Evolutionary conservation across 2,329 filamentous ascomycete species (phyloP), one percentile per base, ranked within the genome.

Genomic region (Paraconiothyrium sp.): DNA sequence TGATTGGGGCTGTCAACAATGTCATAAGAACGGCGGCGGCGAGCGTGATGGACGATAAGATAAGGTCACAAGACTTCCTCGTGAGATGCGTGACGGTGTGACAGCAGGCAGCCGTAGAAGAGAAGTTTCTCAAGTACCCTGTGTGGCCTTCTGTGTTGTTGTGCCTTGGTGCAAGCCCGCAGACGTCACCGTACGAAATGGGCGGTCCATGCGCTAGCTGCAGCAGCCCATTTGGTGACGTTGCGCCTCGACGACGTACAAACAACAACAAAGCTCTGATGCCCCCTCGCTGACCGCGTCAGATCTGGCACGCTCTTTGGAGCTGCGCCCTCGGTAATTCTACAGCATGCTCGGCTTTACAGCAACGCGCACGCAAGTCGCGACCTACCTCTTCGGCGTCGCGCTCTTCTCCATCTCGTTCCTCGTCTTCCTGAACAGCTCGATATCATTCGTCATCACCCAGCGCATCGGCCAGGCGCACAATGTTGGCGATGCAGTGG

Each of bases 321-420:
- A 72, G 70, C 71, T 20, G 39, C 44, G 30, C 39, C 32, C 35
- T 20, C 39, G 20, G 20, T 39, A 30, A 24, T 10, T 52, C 58
- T 39, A 61, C 55, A 71, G 48, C 55, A 78, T 78, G 76, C 72
- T 79, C 67, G 74, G 74, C 63, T 86, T 89, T 71, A 88, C 86
- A 30, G 87, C 86, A n/a, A 84, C 83, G 22, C 80, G 81, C 65
- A 74, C 82, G 2, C 88, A 90, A 73, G 83, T 85, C 34, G 77
- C 86, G 60, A 91, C 92, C 34, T 96, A 96, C 78, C 88, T 96
- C 39, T 85, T 93, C 66, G 90, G 90, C 75, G 91, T 95, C 72
- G 92, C 91, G 63, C 88, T 96, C 70, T 94, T 94, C 83, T 92
- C 89, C 78, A 95, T 96, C 73, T 90, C 91, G 58, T 95, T 95